Evolutionary conservation across 176 grass and related monocot species (phyloP), one percentile per base, ranked within the genome.

Genomic region (Leersia perrieri): DNA sequence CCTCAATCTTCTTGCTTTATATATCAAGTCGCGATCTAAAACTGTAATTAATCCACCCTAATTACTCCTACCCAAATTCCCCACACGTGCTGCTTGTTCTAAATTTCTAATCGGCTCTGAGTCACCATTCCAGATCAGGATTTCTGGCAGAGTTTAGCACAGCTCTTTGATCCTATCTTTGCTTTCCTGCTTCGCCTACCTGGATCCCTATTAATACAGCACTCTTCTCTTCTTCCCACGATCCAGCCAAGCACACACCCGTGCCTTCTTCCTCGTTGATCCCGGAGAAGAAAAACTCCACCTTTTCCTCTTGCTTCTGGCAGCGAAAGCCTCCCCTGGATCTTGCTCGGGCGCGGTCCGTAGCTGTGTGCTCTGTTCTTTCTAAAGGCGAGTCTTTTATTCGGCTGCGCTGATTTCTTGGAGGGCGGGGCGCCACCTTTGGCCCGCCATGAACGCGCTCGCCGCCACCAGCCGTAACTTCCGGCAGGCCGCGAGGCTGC

Each of bases 391-490:
- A 35, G 23, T 63, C 82, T 15, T 33, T 75, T 71, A 39, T 40
- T 16, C 32, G 38, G 36, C 47, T 40, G 65, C 67, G 72, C 58
- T 42, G 39, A 81, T 42, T 38, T 49, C 28, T 80, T 80, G 29
- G 63, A 15, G 11, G 2, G 63, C 10, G 11, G 2, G 23, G 30
- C 64, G 49, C 34, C 57, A 44, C 62, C 39, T 75, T 80, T 76
- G 34, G 29, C 27, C 81, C 65, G 74, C 62, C 78, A 95, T 95
- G 93, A 95, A 95, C 83, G 93, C 93, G 70, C 90, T 95, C 75
- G 93, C 90, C 40, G 93, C 93, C 71, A 95, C 93, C 78, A 92
- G 82, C 84, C 93, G 93, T 53, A 95, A 95, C 84, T 92, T 95
- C 84, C 84, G 93, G 47, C 82, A 89, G 73, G 93, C 93, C 40